Conservation (phyloP, 176 grass and related monocot genomes). For the Juncus effusus region DNA sequence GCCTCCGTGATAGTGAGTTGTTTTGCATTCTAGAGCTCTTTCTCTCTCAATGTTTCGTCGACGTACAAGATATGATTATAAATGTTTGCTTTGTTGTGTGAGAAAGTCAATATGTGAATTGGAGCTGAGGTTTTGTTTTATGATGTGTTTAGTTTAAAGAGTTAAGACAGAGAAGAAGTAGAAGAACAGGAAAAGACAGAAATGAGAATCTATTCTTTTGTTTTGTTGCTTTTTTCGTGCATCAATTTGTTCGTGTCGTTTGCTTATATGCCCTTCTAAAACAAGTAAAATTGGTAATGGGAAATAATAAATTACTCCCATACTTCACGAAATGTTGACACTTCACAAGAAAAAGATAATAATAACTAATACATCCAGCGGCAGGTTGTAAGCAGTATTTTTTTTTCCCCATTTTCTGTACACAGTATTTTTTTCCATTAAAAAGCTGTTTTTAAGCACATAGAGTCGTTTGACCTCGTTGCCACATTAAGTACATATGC, state of each 20-base stretch:
- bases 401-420: too few species aligned
- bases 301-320: background rate
- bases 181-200: constrained; percentile 15
- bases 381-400: too few species aligned
- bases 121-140: background rate
- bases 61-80: background rate
- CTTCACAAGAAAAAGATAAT: background rate
- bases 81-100: background rate
- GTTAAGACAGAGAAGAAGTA: constrained; percentile 2
- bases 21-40: background rate
- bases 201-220: constrained; percentile 9
- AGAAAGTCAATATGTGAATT: background rate
- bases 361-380: background rate
- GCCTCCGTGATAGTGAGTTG: constrained; percentile 2
- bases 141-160: background rate
- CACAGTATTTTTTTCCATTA: too few species aligned
- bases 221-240: constrained; percentile 8
- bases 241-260: background rate
- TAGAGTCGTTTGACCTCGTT: too few species aligned
- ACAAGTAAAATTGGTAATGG: background rate
- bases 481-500: too few species aligned
- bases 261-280: constrained; percentile 4
- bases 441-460: too few species aligned
- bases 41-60: constrained; percentile 1
- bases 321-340: background rate